These are phyloP conservation scores for Coemansia sp. DNA, from an alignment of 192 early-diverging fungal species.

Conservation along the genomic window DNA sequence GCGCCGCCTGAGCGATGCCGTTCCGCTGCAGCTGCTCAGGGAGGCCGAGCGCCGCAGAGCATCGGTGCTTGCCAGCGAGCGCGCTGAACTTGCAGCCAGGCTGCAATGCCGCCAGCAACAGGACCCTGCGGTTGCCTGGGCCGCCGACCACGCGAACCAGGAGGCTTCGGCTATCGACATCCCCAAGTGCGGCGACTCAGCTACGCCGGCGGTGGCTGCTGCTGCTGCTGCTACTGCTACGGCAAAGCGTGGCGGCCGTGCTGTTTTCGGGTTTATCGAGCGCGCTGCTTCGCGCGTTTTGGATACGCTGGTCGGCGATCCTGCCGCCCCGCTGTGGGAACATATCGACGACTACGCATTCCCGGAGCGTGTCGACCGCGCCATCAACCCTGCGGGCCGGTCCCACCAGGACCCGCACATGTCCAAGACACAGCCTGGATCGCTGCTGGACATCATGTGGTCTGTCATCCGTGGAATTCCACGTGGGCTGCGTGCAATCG, in stretches of 20 bases:
- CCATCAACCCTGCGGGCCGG: conserved; percentile 30
- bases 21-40: conserved; percentile 51
- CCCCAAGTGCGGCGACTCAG: not conserved
- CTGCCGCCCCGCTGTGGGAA: conserved; percentile 34
- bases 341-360: conserved; percentile 53
- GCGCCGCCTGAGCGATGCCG: conserved; percentile 18
- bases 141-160: not conserved
- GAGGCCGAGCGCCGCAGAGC: conserved; percentile 46
- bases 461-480: conserved; percentile 12
- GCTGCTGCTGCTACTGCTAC: too few relatives aligned
- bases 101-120: not conserved
- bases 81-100: not conserved
- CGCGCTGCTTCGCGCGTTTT: conserved; percentile 13
- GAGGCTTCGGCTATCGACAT: not conserved
- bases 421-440: conserved; percentile 41
- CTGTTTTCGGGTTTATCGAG: conserved; percentile 13
- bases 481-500: conserved; percentile 1
- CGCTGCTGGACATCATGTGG: conserved; percentile 31
- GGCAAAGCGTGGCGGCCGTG: conserved; percentile 1
- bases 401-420: conserved; percentile 12
- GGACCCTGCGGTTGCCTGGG: not conserved
- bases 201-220: not conserved
- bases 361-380: conserved; percentile 33
- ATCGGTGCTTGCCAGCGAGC: conserved; percentile 10
- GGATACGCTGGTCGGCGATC: conserved; percentile 34